Evolutionary conservation across 345 rosid genomes (phyloP).

Genomic region (Cardamine resedifolia): DNA sequence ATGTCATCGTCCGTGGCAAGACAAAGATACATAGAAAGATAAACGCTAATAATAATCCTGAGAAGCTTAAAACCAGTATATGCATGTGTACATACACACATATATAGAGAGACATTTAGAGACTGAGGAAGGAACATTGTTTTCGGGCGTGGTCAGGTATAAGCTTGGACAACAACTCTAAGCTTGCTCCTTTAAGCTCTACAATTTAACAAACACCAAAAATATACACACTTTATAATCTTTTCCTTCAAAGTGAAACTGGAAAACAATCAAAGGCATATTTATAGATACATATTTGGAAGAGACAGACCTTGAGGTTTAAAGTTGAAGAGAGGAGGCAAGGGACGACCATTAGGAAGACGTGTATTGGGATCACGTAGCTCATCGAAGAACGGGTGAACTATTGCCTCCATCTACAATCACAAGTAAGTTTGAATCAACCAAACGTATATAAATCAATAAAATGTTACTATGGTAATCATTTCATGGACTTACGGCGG

Average conservation of each 20-base stretch:
- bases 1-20: constrained; percentile 1
- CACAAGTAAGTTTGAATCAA: constrained; percentile 9
- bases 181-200: constrained; percentile 53
- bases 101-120: background rate
- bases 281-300: background rate
- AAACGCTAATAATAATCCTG: constrained; percentile 14
- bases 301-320: constrained; percentile 41
- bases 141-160: constrained; percentile 51
- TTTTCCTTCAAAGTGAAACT: too few species aligned
- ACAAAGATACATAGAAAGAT: background rate
- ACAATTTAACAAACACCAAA: background rate
- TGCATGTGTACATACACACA: background rate
- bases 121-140: constrained; percentile 31
- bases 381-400: constrained; percentile 83
- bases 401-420: constrained; percentile 47
- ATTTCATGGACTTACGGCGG: constrained; percentile 49
- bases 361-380: constrained; percentile 70
- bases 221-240: background rate
- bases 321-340: constrained; percentile 69
- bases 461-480: background rate
- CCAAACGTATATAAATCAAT: background rate
- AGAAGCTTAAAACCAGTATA: constrained; percentile 18
- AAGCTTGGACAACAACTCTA: constrained; percentile 44
- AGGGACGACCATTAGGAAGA: constrained; percentile 72
- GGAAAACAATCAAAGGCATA: background rate